A percentile compares a stretch with the other conserved stretches of the same genome.
These are phyloP conservation scores for Chlorella sp. DNA, from an alignment of 139 green algal genomes.

Conservation along the genomic window DNA sequence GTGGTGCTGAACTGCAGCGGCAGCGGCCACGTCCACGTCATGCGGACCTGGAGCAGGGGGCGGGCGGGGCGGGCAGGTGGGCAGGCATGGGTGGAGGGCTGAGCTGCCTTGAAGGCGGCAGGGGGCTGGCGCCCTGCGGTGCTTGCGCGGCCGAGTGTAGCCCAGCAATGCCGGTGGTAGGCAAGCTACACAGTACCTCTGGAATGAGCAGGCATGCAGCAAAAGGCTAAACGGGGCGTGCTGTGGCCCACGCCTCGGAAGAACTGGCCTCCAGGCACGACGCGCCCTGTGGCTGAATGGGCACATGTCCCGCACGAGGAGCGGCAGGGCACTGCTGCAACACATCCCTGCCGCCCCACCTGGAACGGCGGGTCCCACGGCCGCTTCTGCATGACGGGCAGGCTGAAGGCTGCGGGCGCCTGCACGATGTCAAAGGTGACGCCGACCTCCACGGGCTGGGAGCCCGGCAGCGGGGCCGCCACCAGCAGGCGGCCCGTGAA, in stretches of 20 bases:
- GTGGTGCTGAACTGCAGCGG: slow-evolving; percentile 25
- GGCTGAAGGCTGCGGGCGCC: slow-evolving; percentile 10
- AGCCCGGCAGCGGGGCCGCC: neutral
- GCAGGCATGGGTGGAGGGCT: too few species aligned
- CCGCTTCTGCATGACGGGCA: slow-evolving; percentile 36
- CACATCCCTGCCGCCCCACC: too few species aligned
- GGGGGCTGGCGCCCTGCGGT: too few species aligned
- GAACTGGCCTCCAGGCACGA: neutral
- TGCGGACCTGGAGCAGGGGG: neutral
- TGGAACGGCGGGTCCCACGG: slow-evolving; percentile 24
- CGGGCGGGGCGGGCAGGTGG: neutral
- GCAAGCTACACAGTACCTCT: too few species aligned
- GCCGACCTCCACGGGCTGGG: neutral
- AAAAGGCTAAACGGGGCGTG: too few species aligned
- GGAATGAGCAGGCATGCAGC: too few species aligned
- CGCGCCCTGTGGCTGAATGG: too few species aligned
- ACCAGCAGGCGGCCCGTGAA: neutral
- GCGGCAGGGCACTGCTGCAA: too few species aligned
- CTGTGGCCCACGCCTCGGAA: too few species aligned
- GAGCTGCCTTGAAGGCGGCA: too few species aligned
- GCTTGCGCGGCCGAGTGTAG: too few species aligned
- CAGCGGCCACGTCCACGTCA: slow-evolving; percentile 19
- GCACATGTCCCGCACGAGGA: neutral
- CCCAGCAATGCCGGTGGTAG: too few species aligned
- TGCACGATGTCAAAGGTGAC: slow-evolving; percentile 21